phyloP scores from a whole-genome alignment of 192 early-diverging fungal genomes.

The Coemansia sp. region DNA sequence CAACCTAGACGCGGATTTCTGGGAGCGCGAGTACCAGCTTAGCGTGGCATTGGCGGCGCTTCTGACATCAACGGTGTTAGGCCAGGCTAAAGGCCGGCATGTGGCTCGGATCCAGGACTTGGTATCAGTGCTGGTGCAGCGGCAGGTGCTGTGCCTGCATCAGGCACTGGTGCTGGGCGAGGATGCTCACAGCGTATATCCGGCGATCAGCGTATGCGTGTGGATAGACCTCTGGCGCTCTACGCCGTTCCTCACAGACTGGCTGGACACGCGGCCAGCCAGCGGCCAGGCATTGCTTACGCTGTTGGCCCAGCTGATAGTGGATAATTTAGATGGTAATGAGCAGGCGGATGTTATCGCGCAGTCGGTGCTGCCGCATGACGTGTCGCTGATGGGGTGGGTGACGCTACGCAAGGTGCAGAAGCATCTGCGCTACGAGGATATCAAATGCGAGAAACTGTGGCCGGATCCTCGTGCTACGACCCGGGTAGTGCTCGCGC shows the following conservation, averaged over 20 bases:
- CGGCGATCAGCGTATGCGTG: constrained; percentile 31
- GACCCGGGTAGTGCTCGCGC: background rate
- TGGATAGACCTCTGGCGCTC: constrained; percentile 53
- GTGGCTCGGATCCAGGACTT: constrained; percentile 26
- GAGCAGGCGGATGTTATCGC: constrained; percentile 1
- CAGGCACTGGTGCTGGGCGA: constrained; percentile 20
- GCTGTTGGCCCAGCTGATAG: constrained; percentile 11
- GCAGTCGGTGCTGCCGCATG: constrained; percentile 32
- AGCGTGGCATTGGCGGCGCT: constrained; percentile 36
- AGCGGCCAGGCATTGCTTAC: constrained; percentile 11
- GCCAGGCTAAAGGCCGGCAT: background rate
- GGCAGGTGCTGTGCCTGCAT: constrained; percentile 23
- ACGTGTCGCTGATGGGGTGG: constrained; percentile 47
- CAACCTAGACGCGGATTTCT: constrained; percentile 35
- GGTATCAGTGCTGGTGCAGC: constrained; percentile 30
- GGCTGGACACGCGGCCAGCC: background rate
- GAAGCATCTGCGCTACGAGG: constrained; percentile 21
- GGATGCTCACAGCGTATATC: constrained; percentile 12
- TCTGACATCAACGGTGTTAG: constrained; percentile 9
- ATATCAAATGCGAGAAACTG: background rate
- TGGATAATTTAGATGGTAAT: background rate
- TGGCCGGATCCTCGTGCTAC: constrained; percentile 1
- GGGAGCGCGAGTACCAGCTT: constrained; percentile 47
- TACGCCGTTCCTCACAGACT: background rate
- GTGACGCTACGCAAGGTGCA: constrained; percentile 26